Evolutionary conservation across 1,139 yeast species (phyloP), one percentile per base, ranked within the genome.

Genomic region (Pichia sp.): DNA sequence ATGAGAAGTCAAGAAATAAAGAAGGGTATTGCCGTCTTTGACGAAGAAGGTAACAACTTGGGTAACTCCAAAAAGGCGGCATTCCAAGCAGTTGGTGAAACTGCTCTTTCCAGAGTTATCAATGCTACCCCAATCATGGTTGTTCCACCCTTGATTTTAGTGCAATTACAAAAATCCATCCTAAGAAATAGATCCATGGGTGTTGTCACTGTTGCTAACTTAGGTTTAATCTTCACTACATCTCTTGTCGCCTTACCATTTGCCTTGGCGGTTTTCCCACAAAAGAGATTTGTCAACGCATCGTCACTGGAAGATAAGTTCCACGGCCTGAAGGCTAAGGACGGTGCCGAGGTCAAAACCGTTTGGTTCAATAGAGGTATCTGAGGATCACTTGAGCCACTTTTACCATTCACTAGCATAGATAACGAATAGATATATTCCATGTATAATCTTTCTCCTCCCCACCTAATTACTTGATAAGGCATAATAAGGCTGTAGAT

Each of bases 101-200:
- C 98, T 13, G 97, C 97, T 3, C 77, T 91, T 28, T 83, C 94
- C 35, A 72, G 98, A 55, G 95, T 91, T 34, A 83, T 91, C 50
- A 91, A 87, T 55, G 96, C 97, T 17, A 85, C 98, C 0, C 98
- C 98, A 16, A 73, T 91, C 50, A 91, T 91, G 98, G 98, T 84
- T 17, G 61, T 91, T 18, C 98, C 98, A 1, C 96, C 98, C 2
- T 68, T 91, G 50, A 57, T 85, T 21, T 69, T 91, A 40, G 86
- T 86, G 35, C 73, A 69, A 54, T 66, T 91, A 46, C 97, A 91
- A 62, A 72, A 70, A 46, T 67, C 79, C 0, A 50, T 77, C 21
- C 68, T 88, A 47, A 77, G 71, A 51, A 84, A 86, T 27, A 79
- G 76, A 55, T 70, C 85, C 13, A 61, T 73, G 43, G 67, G 77